Evolutionary conservation across 106 monocot species (phyloP), one percentile per base, ranked within the genome.

Genomic region (Allium cepa): DNA sequence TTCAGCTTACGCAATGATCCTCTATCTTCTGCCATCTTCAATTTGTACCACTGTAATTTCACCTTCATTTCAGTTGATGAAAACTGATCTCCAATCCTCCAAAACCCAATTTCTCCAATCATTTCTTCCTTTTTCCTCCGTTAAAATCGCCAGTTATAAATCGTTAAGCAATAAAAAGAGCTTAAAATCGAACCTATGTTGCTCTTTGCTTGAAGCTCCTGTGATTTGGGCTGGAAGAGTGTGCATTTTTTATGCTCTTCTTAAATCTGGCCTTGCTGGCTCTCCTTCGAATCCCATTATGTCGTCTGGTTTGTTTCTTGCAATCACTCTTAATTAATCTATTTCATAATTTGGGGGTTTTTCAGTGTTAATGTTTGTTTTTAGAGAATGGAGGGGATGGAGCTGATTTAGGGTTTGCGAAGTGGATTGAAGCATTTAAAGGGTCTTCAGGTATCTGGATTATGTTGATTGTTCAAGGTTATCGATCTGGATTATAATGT

Each of bases 141-240:
- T 36, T 48, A 53, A 69, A 11, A 70, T 13, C 1, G 50, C 51
- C 9, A 46, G 18, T n/a, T 28, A 9, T 9, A 53, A 55, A 62
- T 18, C 49, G 27, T 36, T 28, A 10, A 66, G 27, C 46, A 63
- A 7, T 9, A 10, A 14, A 27, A 60, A 36, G 49, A 57, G 67
- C 7, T 10, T 57, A 26, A 12, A 16, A 27, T 56, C 81, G 11
- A 75, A 78, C 26, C 78, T 80, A 50, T 50, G 79, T 11, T 78
- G 85, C 52, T 81, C 82, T 18, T 67, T 96, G 77, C 67, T 96
- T 22, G 88, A 92, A 63, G 69, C 53, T 57, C 96, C 91, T 4
- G 78, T 92, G 50, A 67, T 92, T 10, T 96, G 96, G 96, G 88
- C 77, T 63, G 84, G 88, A 28, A 81, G 91, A 72, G 72, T 96